Conservation (phyloP, 495 filamentous ascomycete species). For the Hypoxylon trugodes region DNA sequence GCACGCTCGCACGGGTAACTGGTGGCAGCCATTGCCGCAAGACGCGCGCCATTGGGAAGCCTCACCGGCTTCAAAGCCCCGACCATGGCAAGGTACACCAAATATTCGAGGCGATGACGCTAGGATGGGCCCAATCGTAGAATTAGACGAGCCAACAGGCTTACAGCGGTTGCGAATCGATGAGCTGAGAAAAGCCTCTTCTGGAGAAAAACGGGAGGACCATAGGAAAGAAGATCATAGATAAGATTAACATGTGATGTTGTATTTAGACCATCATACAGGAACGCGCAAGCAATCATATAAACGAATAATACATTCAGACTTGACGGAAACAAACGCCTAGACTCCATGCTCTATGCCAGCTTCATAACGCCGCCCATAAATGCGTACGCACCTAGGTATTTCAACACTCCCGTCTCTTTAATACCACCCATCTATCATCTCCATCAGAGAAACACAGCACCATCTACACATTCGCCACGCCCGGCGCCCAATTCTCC, state of each 20-base stretch:
- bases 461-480: slow-evolving; percentile 47
- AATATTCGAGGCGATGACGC: slow-evolving; percentile 38
- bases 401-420: neutral
- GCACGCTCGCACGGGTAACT: slow-evolving; percentile 65
- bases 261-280: slow-evolving; percentile 16
- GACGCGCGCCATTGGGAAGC: slow-evolving; percentile 69
- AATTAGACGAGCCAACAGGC: slow-evolving; percentile 53
- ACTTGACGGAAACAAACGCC: slow-evolving; percentile 20
- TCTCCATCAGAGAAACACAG: neutral
- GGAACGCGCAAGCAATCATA: neutral
- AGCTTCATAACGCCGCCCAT: slow-evolving; percentile 25
- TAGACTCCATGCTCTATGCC: slow-evolving; percentile 36
- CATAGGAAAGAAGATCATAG: neutral
- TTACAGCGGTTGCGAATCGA: slow-evolving; percentile 49
- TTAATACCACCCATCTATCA: neutral
- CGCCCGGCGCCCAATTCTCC: slow-evolving; percentile 70
- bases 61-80: slow-evolving; percentile 32
- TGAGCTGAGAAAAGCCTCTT: slow-evolving; percentile 32
- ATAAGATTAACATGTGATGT: slow-evolving; percentile 2
- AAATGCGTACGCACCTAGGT: slow-evolving; percentile 6
- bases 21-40: slow-evolving; percentile 70
- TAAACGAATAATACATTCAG: slow-evolving; percentile 8
- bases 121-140: slow-evolving; percentile 48
- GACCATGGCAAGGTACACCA: neutral
- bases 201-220: neutral